These are phyloP conservation scores for Blumeria graminis DNA, from an alignment of 2,329 filamentous ascomycete genomes.

Conservation along the genomic window DNA sequence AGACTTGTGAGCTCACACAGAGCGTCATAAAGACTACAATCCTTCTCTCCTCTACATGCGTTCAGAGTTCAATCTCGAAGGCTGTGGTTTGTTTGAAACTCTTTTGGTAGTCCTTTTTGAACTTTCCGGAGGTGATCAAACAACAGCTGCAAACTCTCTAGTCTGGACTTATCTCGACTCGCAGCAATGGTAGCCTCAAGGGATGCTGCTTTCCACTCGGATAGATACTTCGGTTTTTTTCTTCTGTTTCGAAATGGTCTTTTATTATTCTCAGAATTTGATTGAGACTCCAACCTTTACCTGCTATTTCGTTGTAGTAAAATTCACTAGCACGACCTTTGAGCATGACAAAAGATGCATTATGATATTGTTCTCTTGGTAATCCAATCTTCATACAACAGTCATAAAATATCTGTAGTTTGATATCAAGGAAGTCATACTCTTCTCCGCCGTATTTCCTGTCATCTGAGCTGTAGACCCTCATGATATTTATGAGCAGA, in stretches of 20 bases:
- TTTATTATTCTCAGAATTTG: no score
- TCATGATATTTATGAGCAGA: neutral
- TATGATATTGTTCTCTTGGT: no score
- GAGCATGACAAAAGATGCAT: no score
- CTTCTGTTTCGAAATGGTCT: neutral
- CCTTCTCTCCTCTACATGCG: neutral
- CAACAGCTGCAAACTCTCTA: neutral
- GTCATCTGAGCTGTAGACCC: neutral
- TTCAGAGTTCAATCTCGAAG: neutral
- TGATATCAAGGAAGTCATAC: neutral
- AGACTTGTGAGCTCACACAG: no score
- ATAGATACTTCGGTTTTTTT: neutral
- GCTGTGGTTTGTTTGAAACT: neutral
- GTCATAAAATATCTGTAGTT: no score
- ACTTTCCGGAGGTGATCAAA: neutral
- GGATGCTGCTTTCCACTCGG: neutral
- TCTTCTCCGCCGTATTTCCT: neutral
- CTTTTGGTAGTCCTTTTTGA: neutral
- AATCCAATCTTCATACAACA: no score
- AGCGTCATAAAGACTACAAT: neutral
- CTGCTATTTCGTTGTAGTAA: no score
- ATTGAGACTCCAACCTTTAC: no score
- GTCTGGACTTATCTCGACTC: neutral
- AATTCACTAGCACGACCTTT: no score
- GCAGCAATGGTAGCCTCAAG: neutral